phyloP scores from a whole-genome alignment of 306 rosid genomes.

The Quercus gilva region DNA sequence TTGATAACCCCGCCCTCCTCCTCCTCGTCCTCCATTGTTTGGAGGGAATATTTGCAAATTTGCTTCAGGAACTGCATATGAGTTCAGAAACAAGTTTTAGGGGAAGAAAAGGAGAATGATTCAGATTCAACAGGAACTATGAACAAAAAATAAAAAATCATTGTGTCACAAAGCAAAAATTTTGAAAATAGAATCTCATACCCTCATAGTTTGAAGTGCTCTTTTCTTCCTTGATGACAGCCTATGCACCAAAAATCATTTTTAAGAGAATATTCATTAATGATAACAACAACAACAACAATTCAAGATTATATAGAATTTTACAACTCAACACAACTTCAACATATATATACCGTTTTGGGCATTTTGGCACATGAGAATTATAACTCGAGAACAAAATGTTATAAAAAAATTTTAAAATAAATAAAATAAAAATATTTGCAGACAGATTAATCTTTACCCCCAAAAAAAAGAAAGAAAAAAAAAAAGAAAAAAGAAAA shows the following conservation, averaged over 20 bases:
- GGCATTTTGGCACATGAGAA: not conserved
- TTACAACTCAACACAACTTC: not conserved
- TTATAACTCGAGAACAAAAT: not conserved
- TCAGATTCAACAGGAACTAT: not conserved
- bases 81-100: constrained; percentile 8
- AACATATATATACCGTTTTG: not conserved
- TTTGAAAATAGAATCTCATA: constrained; percentile 28
- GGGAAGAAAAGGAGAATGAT: not conserved
- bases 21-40: constrained; percentile 55
- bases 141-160: not conserved
- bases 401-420: too few species aligned
- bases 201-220: constrained; percentile 54
- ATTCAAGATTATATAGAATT: not conserved
- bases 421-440: not conserved
- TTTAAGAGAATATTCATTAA: not conserved
- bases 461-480: too few species aligned
- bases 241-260: constrained; percentile 38
- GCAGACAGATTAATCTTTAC: not conserved
- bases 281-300: not conserved
- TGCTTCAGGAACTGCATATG: constrained; percentile 56
- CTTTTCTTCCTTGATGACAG: constrained; percentile 56
- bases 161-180: not conserved
- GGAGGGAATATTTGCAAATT: constrained; percentile 87
- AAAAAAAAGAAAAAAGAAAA: not conserved
- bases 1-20: constrained; percentile 67